These are phyloP conservation scores for Leptoxyphium fumago DNA, from an alignment of 2,329 filamentous ascomycete genomes.

Conservation along the genomic window DNA sequence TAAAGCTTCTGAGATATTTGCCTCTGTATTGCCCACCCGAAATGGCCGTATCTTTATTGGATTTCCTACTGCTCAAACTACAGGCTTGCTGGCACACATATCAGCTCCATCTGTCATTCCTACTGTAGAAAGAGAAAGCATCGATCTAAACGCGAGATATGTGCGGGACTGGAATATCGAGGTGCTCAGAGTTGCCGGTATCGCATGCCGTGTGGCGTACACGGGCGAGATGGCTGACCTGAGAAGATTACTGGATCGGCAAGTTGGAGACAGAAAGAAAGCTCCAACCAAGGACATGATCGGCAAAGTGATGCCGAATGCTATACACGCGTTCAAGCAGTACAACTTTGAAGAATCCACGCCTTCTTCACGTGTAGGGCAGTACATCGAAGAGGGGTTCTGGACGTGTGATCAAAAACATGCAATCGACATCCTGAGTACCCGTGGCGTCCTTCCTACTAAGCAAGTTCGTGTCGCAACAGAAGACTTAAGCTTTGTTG, in stretches of 20 bases:
- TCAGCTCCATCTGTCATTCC: constrained; percentile 94
- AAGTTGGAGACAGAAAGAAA: constrained; percentile 14
- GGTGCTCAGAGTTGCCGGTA: constrained; percentile 78
- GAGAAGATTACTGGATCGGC: constrained; percentile 35
- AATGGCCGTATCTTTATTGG: constrained; percentile 92
- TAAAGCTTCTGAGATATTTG: constrained; percentile 64
- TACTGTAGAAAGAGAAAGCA: constrained; percentile 90
- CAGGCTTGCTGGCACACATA: constrained; percentile 82
- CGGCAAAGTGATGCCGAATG: constrained; percentile 56
- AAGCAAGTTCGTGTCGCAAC: constrained; percentile 63
- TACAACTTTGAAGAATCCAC: constrained; percentile 86
- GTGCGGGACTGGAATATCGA: constrained; percentile 93
- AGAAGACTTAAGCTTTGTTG: constrained; percentile 62
- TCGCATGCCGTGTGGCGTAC: constrained; percentile 80
- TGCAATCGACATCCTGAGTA: constrained; percentile 77
- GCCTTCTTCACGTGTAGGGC: constrained; percentile 66
- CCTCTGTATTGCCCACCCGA: constrained; percentile 76
- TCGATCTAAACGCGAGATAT: constrained; percentile 89
- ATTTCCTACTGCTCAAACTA: constrained; percentile 94
- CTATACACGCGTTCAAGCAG: constrained; percentile 69
- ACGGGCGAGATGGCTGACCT: constrained; percentile 72
- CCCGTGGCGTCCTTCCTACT: constrained; percentile 71
- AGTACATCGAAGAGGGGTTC: constrained; percentile 86
- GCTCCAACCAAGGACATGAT: constrained; percentile 50
- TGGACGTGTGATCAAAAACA: constrained; percentile 81